Base-by-base conservation (phyloP, 495 filamentous ascomycete species). In the Talaromyces adpressus region DNA sequence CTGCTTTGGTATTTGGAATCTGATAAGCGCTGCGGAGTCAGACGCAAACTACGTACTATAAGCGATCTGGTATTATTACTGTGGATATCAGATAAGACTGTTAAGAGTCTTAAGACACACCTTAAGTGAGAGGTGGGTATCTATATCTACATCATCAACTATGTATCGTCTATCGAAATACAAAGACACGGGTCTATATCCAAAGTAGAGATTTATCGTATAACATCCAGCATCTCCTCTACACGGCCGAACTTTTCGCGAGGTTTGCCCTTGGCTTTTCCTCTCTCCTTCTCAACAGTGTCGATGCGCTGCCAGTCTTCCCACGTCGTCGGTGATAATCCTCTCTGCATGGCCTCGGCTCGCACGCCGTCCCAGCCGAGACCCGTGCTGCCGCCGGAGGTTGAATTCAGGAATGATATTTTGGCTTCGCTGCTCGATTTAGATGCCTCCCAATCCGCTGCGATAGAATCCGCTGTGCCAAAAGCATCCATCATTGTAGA, bases 401-500 rank as follows among this genome's bases (percentile, higher is more conserved):
- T 67, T 5, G 69, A 61, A 63, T 77, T 72, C 32, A 91, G 71
- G 52, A 88, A 84, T 3, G 76, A 75, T n/a, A 67, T 63, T 16
- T 67, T 66, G 45, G 54, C 70, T 12, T 68, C 64, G 9, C 57
- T 64, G 22, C 71, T 64, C 52, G 63, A 66, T 27, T 61, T 39
- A 0, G 70, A 65, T 1, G 58, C 63, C 8, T 74, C 66, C 85
- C 91, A 91, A 69, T 98, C 94, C 9, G 81, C 72, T 0, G 81
- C 82, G 57, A 98, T 87, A 2, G 87, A 85, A 71, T 96, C 92
- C 0, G 86, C 95, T 2, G 92, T 97, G 18, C 84, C 82, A 69
- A 97, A 97, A 0, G 93, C 95, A 73, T 98, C 95, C 59, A 88
- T 86, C 93, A 98, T 96, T 0, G 94, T 98, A 29, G 87, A 91